Percentiles rank a stretch among this genome's conserved stretches.
phyloP scores from a whole-genome alignment of 1,284 basidiomycete genomes.

The Leccinum pachyderme region DNA sequence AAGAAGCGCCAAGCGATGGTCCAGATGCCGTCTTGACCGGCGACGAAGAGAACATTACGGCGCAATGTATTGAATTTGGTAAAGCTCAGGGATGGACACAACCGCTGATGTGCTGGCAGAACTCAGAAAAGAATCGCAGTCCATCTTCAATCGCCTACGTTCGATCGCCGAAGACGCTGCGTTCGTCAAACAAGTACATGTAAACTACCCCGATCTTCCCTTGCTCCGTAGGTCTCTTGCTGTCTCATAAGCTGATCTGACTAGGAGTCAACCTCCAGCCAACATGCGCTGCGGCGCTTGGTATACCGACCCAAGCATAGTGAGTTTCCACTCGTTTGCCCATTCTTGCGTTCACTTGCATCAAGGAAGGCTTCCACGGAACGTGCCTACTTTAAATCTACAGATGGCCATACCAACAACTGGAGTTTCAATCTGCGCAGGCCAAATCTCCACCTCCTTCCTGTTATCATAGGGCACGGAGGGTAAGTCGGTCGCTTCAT shows the following conservation, averaged over 20 bases:
- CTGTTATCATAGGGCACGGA: slow-evolving; percentile 50
- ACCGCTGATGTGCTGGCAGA: neutral
- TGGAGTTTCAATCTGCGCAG: slow-evolving; percentile 88
- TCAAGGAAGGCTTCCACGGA: slow-evolving; percentile 35
- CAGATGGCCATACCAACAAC: slow-evolving; percentile 88
- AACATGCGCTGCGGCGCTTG: slow-evolving; percentile 94
- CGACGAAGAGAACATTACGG: too few species aligned
- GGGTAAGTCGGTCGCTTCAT: slow-evolving; percentile 47
- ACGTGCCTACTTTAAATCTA: slow-evolving; percentile 94
- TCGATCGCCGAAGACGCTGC: slow-evolving; percentile 76
- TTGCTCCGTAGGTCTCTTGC: slow-evolving; percentile 54
- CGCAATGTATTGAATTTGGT: neutral
- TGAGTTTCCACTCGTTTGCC: slow-evolving; percentile 30
- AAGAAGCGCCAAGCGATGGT: neutral
- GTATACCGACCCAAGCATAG: slow-evolving; percentile 79
- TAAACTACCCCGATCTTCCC: slow-evolving; percentile 57
- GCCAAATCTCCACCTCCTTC: slow-evolving; percentile 81
- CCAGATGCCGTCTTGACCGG: neutral
- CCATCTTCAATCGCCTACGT: slow-evolving; percentile 84
- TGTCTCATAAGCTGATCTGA: neutral
- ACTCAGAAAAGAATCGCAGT: slow-evolving; percentile 64
- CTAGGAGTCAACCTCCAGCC: slow-evolving; percentile 43
- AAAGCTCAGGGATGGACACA: neutral
- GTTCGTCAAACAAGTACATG: slow-evolving; percentile 64
- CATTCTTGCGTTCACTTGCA: neutral